A percentile compares a stretch with the other conserved stretches of the same genome.
phyloP scores from a whole-genome alignment of 2,329 filamentous ascomycete species.

The Pseudocercospora pini-densiflorae region DNA sequence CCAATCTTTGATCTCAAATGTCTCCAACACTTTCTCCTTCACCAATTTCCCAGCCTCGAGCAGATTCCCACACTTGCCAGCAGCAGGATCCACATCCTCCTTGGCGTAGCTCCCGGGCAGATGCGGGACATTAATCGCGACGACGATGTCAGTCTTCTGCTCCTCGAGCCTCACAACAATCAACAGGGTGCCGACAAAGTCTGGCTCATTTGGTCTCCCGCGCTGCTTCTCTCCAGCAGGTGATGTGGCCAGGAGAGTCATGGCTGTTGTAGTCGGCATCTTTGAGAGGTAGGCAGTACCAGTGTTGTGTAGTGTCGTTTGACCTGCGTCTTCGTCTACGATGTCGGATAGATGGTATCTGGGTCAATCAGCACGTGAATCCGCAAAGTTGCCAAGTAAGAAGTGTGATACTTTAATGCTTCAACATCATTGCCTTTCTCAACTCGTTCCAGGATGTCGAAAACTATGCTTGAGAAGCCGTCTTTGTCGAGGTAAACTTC shows the following conservation, averaged over 20 bases:
- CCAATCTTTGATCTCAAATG: conserved; percentile 81
- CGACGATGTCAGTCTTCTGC: conserved; percentile 77
- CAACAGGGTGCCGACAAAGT: conserved; percentile 71
- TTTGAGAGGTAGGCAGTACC: conserved; percentile 5
- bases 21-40: conserved; percentile 73
- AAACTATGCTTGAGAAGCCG: conserved; percentile 83
- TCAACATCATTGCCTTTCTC: conserved; percentile 67
- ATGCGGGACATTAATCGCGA: conserved; percentile 88
- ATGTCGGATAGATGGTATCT: conserved; percentile 55
- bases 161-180: conserved; percentile 76
- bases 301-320: conserved; percentile 4
- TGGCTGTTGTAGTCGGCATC: conserved; percentile 62
- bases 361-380: too few species aligned
- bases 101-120: conserved; percentile 71
- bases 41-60: conserved; percentile 66
- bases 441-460: conserved; percentile 88
- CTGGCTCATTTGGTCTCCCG: conserved; percentile 51
- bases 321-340: conserved; percentile 32
- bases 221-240: conserved; percentile 42
- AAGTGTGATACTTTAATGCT: too few species aligned
- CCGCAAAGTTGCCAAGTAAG: too few species aligned
- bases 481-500: conserved; percentile 87
- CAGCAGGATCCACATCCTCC: conserved; percentile 70
- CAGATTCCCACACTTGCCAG: conserved; percentile 68
- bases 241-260: conserved; percentile 70